These are phyloP conservation scores for Blastobotrys apis DNA, from an alignment of 1,139 yeast genomes.

Conservation along the genomic window DNA sequence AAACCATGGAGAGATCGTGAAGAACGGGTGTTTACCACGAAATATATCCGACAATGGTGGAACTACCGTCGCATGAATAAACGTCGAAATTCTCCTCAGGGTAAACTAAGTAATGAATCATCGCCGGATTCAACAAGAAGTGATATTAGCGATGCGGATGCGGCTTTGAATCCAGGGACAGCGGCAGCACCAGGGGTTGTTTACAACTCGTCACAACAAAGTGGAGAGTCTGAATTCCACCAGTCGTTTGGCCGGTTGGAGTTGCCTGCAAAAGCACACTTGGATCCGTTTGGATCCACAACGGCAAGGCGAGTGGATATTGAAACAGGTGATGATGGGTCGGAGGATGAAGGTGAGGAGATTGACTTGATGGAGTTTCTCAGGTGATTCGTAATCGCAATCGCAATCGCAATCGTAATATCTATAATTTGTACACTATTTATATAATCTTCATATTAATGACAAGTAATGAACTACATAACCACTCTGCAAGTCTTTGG, in stretches of 20 bases:
- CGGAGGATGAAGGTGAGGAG: conserved; percentile 10
- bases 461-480: conserved; percentile 41
- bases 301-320: conserved; percentile 13
- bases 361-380: conserved; percentile 24
- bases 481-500: conserved; percentile 38
- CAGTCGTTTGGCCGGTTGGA: too few species aligned
- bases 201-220: too few species aligned
- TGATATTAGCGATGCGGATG: too few species aligned
- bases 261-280: neutral
- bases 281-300: conserved; percentile 12
- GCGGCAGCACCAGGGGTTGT: too few species aligned
- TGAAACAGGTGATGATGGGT: conserved; percentile 4
- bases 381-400: neutral
- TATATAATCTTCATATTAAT: neutral
- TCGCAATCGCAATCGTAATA: neutral
- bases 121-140: too few species aligned
- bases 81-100: neutral
- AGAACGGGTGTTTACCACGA: conserved; percentile 28
- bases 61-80: neutral
- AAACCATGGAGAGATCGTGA: conserved; percentile 59
- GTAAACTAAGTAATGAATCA: too few species aligned
- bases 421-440: neutral
- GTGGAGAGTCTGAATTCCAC: too few species aligned
- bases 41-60: conserved; percentile 15
- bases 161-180: too few species aligned